phyloP scores from a whole-genome alignment of 2,329 filamentous ascomycete species.

The Fusarium chuoi region DNA sequence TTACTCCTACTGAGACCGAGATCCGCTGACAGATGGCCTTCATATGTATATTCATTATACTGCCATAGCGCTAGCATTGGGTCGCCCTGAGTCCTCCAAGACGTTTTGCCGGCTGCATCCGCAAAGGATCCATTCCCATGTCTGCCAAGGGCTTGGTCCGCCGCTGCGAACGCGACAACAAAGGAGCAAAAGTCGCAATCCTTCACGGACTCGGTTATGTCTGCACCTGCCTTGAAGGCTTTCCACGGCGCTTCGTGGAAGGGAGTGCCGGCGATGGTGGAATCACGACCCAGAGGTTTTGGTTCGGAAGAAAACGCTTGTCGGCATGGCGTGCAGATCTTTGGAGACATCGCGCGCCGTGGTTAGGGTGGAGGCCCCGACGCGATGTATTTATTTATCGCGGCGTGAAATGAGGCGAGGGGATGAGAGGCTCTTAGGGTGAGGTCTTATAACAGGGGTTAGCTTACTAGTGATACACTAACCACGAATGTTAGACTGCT shows the following conservation, averaged over 20 bases:
- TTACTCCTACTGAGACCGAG: background rate
- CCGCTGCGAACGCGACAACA: background rate
- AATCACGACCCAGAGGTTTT: rapidly evolving
- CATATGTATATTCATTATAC: background rate
- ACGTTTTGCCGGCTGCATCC: background rate
- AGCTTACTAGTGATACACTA: background rate
- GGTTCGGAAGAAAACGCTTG: background rate
- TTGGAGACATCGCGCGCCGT: background rate
- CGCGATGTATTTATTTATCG: background rate
- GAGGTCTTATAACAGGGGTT: background rate
- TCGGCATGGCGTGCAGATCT: background rate
- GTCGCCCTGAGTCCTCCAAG: background rate
- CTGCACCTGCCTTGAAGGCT: background rate
- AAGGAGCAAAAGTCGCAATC: constrained; percentile 2
- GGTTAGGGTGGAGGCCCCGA: background rate
- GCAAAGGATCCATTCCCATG: background rate
- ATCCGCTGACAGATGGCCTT: background rate
- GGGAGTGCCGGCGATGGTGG: background rate
- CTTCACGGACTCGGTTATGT: background rate
- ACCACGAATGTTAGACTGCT: background rate
- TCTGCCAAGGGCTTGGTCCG: background rate
- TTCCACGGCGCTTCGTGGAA: constrained; percentile 4
- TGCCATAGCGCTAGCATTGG: background rate
- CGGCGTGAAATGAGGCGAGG: background rate
- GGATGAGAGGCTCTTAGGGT: background rate